phyloP scores from a whole-genome alignment of 2,329 filamentous ascomycete genomes.

The Cladorrhinum sp. region DNA sequence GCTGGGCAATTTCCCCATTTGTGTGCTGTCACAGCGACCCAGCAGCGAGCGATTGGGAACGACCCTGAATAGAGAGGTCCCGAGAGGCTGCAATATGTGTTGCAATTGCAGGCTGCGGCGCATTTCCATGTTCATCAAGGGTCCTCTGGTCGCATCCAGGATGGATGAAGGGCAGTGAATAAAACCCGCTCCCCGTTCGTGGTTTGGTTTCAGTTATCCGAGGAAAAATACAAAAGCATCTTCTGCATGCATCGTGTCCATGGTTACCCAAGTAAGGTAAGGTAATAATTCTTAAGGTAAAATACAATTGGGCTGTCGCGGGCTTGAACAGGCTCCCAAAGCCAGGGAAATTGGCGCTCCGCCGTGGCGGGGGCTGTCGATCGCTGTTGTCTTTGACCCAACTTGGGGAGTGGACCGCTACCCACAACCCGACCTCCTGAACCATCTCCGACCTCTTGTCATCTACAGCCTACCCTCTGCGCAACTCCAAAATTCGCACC shows the following conservation, averaged over 20 bases:
- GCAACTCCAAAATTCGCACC: conserved; percentile 9
- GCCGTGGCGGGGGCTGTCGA: conserved; percentile 32
- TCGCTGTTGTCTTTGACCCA: conserved; percentile 28
- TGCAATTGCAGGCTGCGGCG: not conserved
- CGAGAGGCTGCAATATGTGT: not conserved
- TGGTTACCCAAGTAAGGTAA: no score
- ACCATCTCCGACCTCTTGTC: conserved; percentile 16
- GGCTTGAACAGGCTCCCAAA: conserved; percentile 4
- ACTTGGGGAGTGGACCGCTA: conserved; percentile 16
- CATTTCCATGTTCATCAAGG: not conserved
- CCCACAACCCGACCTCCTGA: conserved; percentile 24
- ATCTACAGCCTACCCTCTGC: conserved; percentile 11
- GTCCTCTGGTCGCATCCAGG: not conserved
- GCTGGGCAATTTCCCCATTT: conserved; percentile 11
- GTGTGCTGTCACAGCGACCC: conserved; percentile 7
- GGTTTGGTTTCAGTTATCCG: not conserved
- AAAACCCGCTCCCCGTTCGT: not conserved
- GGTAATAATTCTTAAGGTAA: no score
- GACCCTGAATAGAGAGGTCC: no score
- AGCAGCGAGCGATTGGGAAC: no score
- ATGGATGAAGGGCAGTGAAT: not conserved
- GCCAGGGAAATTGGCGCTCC: conserved; percentile 33
- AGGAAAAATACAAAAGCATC: no score
- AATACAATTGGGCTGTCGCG: not conserved
- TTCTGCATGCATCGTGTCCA: no score